A percentile compares a stretch with the other conserved stretches of the same genome.
Conservation (phyloP, 768 basidiomycete species). For the Pisolithus albus region DNA sequence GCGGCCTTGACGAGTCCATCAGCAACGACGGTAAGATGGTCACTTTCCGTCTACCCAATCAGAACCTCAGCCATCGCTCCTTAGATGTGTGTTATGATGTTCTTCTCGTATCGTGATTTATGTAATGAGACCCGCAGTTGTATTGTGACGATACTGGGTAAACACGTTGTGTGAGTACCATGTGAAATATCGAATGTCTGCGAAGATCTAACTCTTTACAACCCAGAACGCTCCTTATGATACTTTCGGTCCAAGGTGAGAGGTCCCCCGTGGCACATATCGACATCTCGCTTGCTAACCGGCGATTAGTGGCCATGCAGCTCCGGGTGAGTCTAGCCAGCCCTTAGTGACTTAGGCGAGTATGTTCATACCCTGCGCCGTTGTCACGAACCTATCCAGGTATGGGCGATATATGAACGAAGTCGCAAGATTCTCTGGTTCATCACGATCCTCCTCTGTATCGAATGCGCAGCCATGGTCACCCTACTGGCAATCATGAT, state of each 20-base stretch:
- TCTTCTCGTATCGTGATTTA: background rate
- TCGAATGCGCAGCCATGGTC: conserved; percentile 4
- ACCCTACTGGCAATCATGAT: conserved; percentile 6
- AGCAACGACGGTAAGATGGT: conserved; percentile 2
- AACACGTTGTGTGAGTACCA: conserved; percentile 5
- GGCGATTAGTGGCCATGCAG: conserved; percentile 3
- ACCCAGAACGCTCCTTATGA: conserved; percentile 8
- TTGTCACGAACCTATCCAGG: background rate
- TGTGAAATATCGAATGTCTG: background rate
- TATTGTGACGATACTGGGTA: conserved; percentile 2
- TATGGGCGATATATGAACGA: conserved; percentile 10
- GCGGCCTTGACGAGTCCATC: background rate
- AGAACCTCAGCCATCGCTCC: background rate
- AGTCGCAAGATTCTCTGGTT: conserved; percentile 3
- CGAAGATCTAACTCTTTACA: background rate
- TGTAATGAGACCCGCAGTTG: background rate
- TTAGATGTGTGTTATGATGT: background rate
- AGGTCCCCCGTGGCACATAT: background rate
- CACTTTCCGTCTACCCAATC: background rate
- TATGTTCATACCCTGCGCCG: background rate
- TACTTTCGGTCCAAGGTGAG: conserved; percentile 8
- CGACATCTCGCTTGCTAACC: background rate
- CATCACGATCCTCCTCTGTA: background rate
- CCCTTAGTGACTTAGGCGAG: background rate
- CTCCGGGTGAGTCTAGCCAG: conserved; percentile 1